Evolutionary conservation across 2,329 filamentous ascomycete species (phyloP).

Genomic region (Macroventuria anomochaeta): DNA sequence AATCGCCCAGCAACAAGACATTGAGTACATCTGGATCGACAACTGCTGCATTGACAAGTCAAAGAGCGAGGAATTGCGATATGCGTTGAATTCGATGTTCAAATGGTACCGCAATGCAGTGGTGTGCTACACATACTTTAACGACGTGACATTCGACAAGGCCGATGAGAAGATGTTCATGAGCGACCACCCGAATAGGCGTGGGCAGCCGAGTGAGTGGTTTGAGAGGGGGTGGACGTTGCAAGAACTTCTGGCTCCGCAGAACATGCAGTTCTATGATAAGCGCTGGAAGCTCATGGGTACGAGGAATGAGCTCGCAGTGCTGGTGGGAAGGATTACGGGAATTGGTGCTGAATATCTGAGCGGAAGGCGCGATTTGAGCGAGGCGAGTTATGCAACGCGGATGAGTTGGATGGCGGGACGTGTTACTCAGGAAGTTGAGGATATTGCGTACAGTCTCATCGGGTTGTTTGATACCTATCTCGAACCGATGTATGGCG

Average conservation of each 20-base stretch:
- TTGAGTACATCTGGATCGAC: constrained; percentile 9
- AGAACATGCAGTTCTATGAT: constrained; percentile 15
- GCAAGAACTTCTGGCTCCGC: constrained; percentile 21
- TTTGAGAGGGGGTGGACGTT: constrained; percentile 18
- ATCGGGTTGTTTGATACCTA: constrained; percentile 27
- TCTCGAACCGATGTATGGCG: constrained; percentile 16
- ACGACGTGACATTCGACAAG: background rate
- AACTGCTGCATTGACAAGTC: constrained; percentile 2
- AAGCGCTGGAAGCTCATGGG: constrained; percentile 16
- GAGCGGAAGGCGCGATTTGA: background rate
- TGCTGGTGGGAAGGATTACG: constrained; percentile 1
- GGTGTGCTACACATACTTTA: constrained; percentile 15
- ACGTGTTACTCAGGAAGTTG: constrained; percentile 21
- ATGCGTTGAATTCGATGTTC: constrained; percentile 6
- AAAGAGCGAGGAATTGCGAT: background rate
- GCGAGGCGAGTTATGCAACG: constrained; percentile 3
- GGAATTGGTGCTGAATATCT: constrained; percentile 9
- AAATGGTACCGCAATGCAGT: constrained; percentile 15
- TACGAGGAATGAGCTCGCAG: constrained; percentile 5
- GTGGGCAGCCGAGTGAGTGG: constrained; percentile 4
- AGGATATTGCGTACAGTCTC: constrained; percentile 27
- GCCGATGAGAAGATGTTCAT: background rate
- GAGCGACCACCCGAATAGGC: background rate
- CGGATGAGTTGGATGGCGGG: constrained; percentile 25
- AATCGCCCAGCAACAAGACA: constrained; percentile 4